phyloP scores from a whole-genome alignment of 805 yeast genomes.

The Wickerhamiella occidentalis region DNA sequence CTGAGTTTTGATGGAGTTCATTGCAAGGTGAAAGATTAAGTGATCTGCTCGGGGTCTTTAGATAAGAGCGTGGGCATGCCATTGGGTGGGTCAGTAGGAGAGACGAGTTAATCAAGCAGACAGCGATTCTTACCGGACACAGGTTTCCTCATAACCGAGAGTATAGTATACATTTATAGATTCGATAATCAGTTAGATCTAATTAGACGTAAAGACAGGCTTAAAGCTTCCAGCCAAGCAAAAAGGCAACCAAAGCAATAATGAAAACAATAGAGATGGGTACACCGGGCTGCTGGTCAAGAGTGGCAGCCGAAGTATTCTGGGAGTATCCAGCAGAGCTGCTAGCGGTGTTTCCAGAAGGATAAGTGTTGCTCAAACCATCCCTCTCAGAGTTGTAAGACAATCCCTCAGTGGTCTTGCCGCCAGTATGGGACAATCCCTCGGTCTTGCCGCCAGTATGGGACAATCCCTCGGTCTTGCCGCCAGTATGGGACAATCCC shows the following conservation, averaged over 20 bases:
- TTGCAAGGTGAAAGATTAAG: background rate
- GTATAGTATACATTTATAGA: background rate
- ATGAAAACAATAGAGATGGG: conserved; percentile 43
- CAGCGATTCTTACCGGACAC: no score
- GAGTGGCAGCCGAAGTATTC: background rate
- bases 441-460: background rate
- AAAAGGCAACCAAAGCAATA: conserved; percentile 43
- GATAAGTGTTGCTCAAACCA: background rate
- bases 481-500: no score
- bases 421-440: conserved; percentile 10
- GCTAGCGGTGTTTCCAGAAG: conserved; percentile 1
- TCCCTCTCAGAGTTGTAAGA: background rate
- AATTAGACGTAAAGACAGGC: background rate
- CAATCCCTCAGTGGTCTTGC: conserved; percentile 3
- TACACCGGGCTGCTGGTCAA: conserved; percentile 31
- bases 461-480: no score
- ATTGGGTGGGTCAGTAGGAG: no score
- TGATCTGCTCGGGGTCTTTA: background rate
- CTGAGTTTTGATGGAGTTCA: conserved; percentile 17
- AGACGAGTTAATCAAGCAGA: no score
- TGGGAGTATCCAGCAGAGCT: background rate
- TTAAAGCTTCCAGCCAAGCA: conserved; percentile 61
- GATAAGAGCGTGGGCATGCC: background rate
- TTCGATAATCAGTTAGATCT: background rate
- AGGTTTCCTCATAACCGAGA: background rate